Percentiles rank a stretch among this genome's conserved stretches.
These are phyloP conservation scores for Phytophthora syringae DNA, from an alignment of 352 stramenopile genomes.

Conservation along the genomic window DNA sequence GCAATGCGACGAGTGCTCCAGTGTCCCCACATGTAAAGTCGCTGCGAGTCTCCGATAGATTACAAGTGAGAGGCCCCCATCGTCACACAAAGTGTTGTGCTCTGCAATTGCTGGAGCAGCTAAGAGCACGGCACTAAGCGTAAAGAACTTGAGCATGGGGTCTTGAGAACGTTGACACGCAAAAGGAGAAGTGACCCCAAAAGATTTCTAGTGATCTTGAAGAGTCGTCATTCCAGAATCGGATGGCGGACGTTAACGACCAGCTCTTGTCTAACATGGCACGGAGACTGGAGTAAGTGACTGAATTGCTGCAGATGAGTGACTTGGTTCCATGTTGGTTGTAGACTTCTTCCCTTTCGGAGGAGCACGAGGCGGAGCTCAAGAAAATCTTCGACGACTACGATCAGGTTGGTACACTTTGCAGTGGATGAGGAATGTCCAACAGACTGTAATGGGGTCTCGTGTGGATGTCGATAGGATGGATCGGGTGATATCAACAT, in stretches of 20 bases:
- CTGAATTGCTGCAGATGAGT: too few species aligned
- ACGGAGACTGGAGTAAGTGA: not conserved
- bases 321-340: not conserved
- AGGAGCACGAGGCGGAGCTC: slow-evolving; percentile 74
- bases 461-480: too few species aligned
- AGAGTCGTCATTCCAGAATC: slow-evolving; percentile 20
- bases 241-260: slow-evolving; percentile 2
- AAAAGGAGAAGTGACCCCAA: slow-evolving; percentile 22
- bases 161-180: slow-evolving; percentile 18
- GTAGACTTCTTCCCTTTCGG: slow-evolving; percentile 56
- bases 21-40: slow-evolving; percentile 20
- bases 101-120: slow-evolving; percentile 9
- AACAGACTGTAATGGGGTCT: too few species aligned
- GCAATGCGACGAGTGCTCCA: slow-evolving; percentile 45
- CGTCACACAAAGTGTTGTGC: slow-evolving; percentile 46
- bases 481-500: slow-evolving; percentile 75
- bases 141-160: not conserved
- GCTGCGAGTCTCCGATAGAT: not conserved
- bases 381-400: slow-evolving; percentile 84
- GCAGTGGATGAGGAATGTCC: too few species aligned
- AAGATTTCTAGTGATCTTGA: slow-evolving; percentile 22
- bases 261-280: not conserved
- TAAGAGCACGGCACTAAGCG: slow-evolving; percentile 7
- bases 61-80: slow-evolving; percentile 29
- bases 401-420: slow-evolving; percentile 64